Base-by-base conservation (phyloP, 176 grass and related monocot genomes). In the Oryza nivara region DNA sequence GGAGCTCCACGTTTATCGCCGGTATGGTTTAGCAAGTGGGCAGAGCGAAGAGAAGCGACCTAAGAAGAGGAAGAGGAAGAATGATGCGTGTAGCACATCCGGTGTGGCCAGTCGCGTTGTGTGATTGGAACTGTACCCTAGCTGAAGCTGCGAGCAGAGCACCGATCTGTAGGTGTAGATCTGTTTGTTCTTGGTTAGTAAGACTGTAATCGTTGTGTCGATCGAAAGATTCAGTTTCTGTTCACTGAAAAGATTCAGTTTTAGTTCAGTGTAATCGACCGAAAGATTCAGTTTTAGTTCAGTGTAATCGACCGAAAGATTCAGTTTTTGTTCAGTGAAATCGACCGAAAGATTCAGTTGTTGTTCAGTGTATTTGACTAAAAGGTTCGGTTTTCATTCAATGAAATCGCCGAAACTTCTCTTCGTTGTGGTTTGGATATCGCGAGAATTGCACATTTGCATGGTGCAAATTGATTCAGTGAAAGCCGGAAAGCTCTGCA, bases 1-100 rank as follows among this genome's bases (percentile, higher is more conserved):
- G 58, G 84, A 86, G 77, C 77, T 86, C 70, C 61, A 75, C 47
- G 46, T 63, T 11, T 81, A 68, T 34, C 77, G 61, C 52, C 28
- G 52, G 67, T 10, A 12, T 25, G 66, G 65, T 3, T 28, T n/a
- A 3, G 43, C 11, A 0, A 41, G 30, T 1, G 58, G 3, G 10
- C 15, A 10, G 4, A 22, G 9, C 5, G 58, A 10, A 1, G 20
- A 72, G 68, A 65, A 15, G 56, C 43, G 13, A 9, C 30, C 32
- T 43, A 74, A 7, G 58, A 71, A 32, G 77, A 51, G 68, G 15
- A 70, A 32, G 74, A 72, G 44, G 69, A 12, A 1, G 43, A 67
- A 46, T 11, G 26, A 66, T 43, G 20, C 58, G 58, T 16, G n/a
- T n/a, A 22, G 58, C n/a, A 3, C 6, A 11, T 22, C n/a, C 58